Base-by-base conservation (phyloP, 768 basidiomycete species). In the Hysterangium stoloniferum region DNA sequence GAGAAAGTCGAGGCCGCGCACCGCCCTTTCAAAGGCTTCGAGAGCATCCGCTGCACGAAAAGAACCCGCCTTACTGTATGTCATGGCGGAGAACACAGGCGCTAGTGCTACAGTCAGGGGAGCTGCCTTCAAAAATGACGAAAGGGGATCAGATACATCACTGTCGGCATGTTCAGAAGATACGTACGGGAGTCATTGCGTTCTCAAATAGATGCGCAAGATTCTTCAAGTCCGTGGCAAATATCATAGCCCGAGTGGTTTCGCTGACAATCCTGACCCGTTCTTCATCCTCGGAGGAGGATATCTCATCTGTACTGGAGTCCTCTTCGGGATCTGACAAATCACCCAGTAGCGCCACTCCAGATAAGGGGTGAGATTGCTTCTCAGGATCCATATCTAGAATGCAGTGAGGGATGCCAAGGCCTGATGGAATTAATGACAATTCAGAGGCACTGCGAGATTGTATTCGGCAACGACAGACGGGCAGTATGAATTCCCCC, bases 291-390 rank as follows among this genome's bases (percentile, higher is more conserved):
- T 41, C 40, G 19, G 22, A 20, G 20, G 40, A 41, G 19, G 40
- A 41, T 15, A 15, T 12, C 25, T 35, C 48, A 13, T 37, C 33
- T 17, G 36, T 22, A 6, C 33, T 36, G 15, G 33, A 36, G 15
- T 36, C 48, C 33, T 12, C 37, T 27, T 49, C 48, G 24, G 48
- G 48, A 40, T 49, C 48, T 15, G 48, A 49, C 4, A 49, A 25
- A 13, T 37, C 35, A 15, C 40, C 20, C 20, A 27, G 7, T 9
- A 33, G 33, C 9, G 20, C 40, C 17, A 36, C 22, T 25, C 20
- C 31, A 48, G 28, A 34, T n/a, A 48, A 49, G 19, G 28, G 25
- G 28, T 25, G 42, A 28, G 3, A 1, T 27, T 28, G 42, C 19
- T 44, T 44, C 27, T 20, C 2, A 13, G 19, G 22, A 8, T 44